phyloP scores from a whole-genome alignment of 2,329 filamentous ascomycete species.

The Fusarium sp. region DNA sequence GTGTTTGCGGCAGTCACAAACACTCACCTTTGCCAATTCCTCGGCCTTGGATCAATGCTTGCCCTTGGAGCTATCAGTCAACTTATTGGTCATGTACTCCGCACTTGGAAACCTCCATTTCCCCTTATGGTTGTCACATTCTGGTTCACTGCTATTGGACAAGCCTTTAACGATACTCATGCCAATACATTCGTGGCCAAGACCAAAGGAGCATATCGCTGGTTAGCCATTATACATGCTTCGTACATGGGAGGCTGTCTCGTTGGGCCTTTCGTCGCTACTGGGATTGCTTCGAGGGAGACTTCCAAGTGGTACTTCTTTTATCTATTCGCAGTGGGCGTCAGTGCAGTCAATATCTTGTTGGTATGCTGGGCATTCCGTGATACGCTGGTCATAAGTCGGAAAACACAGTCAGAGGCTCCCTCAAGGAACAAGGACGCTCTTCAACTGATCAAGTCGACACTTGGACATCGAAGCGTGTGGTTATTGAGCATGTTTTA shows the following conservation, averaged over 20 bases:
- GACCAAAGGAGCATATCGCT: neutral
- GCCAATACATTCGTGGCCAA: neutral
- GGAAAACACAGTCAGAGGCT: neutral
- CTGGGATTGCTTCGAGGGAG: neutral
- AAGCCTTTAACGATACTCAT: neutral
- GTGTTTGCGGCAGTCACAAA: neutral
- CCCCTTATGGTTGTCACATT: neutral
- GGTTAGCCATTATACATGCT: neutral
- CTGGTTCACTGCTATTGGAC: neutral
- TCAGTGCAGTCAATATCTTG: neutral
- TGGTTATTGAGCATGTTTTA: conserved; percentile 70
- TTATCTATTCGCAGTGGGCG: neutral
- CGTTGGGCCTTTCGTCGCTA: neutral
- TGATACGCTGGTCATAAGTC: neutral
- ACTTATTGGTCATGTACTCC: neutral
- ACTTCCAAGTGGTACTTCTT: neutral
- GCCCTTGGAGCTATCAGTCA: neutral
- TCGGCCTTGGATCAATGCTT: neutral
- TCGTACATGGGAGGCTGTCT: neutral
- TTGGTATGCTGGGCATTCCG: neutral
- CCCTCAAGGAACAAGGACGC: neutral
- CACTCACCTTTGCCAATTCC: neutral
- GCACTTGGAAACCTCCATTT: neutral
- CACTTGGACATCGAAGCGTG: conserved; percentile 54
- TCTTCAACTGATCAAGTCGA: conserved; percentile 52